Conservation (phyloP, 495 filamentous ascomycete genomes). For the Cercophora sp. region DNA sequence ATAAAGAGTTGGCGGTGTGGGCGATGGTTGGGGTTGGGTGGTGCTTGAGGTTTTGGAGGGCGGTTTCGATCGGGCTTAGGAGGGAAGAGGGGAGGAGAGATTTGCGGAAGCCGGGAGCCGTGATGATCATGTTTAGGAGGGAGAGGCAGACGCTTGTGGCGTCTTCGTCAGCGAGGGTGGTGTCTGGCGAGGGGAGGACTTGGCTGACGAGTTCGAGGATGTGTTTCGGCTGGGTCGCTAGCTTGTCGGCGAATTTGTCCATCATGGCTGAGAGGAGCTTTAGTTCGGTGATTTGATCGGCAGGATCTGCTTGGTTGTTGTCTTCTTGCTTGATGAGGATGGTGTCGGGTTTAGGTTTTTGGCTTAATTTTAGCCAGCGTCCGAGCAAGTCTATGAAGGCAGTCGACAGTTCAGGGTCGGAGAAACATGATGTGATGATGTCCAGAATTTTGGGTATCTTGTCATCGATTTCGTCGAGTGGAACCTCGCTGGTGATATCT, state of each 20-base stretch:
- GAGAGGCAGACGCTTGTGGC: constrained; percentile 59
- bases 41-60: constrained; percentile 48
- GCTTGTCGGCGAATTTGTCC: constrained; percentile 60
- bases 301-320: constrained; percentile 37
- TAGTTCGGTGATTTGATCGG: constrained; percentile 51
- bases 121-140: constrained; percentile 62
- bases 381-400: constrained; percentile 63
- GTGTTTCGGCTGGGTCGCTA: constrained; percentile 59
- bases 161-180: constrained; percentile 38
- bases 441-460: constrained; percentile 51
- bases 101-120: constrained; percentile 57
- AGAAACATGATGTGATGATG: constrained; percentile 48
- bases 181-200: constrained; percentile 48
- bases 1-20: too few species aligned
- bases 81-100: constrained; percentile 41
- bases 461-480: constrained; percentile 40
- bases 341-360: neutral
- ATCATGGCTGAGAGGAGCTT: constrained; percentile 67
- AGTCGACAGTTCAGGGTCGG: constrained; percentile 55
- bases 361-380: constrained; percentile 51
- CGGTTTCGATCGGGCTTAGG: constrained; percentile 49
- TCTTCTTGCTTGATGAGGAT: constrained; percentile 30
- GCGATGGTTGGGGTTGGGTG: constrained; percentile 49
- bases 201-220: constrained; percentile 61
- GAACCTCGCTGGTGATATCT: neutral